phyloP scores from a whole-genome alignment of 106 monocot genomes.

The Narthecium ossifragum region DNA sequence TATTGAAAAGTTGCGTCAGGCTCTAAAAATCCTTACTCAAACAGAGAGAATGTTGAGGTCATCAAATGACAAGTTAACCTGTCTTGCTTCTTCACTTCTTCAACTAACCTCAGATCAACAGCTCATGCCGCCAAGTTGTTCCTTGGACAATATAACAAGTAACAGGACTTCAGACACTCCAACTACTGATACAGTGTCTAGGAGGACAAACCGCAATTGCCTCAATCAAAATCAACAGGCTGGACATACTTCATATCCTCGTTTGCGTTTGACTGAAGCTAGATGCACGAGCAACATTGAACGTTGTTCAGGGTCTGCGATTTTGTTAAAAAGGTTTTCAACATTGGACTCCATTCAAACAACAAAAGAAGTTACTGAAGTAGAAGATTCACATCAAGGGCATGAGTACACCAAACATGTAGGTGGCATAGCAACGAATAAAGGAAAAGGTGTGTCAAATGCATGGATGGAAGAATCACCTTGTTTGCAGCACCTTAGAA shows the following conservation, averaged over 20 bases:
- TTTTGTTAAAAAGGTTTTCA: too few relatives aligned
- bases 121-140: slow-evolving; percentile 43
- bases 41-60: slow-evolving; percentile 80
- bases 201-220: too few relatives aligned
- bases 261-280: too few relatives aligned
- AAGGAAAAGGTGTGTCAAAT: slow-evolving; percentile 19
- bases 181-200: too few relatives aligned
- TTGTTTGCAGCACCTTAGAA: slow-evolving; percentile 30
- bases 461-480: slow-evolving; percentile 33
- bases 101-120: slow-evolving; percentile 92
- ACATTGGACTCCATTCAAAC: too few relatives aligned
- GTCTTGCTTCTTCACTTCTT: slow-evolving; percentile 91
- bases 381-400: slow-evolving; percentile 22
- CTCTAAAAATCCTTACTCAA: slow-evolving; percentile 85
- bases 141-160: slow-evolving; percentile 6
- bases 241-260: too few relatives aligned
- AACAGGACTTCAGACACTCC: too few relatives aligned
- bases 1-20: slow-evolving; percentile 74
- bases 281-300: too few relatives aligned
- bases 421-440: slow-evolving; percentile 5
- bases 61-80: slow-evolving; percentile 93
- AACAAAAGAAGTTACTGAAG: slow-evolving; percentile 43
- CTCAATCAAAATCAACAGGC: too few relatives aligned
- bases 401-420: slow-evolving; percentile 6
- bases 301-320: too few relatives aligned